Percentiles rank a stretch among this genome's conserved stretches.
Conservation (phyloP, 768 basidiomycete genomes). For the Termitomyces heimii region DNA sequence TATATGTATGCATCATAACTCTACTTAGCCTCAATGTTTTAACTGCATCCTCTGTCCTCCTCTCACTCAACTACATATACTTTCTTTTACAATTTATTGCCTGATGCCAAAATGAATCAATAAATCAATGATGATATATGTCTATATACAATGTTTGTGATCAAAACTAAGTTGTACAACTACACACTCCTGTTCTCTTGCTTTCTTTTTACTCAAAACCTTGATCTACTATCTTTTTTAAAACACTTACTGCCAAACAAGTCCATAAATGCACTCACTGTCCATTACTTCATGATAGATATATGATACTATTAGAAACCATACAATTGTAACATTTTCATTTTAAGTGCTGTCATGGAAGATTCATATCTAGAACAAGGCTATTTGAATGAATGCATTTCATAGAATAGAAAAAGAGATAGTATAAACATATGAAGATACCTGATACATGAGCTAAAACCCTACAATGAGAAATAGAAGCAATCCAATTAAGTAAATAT, state of each 20-base stretch:
- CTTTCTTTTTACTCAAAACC: too few species aligned
- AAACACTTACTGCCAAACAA: too few species aligned
- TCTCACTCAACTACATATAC: background rate
- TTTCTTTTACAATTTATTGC: background rate
- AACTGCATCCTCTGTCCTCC: too few species aligned
- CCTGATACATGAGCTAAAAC: background rate
- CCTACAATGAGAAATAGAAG: background rate
- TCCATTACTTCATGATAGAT: background rate
- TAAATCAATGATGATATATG: background rate
- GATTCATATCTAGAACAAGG: background rate
- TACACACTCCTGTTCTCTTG: background rate
- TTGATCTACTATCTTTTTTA: background rate
- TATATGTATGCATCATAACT: background rate
- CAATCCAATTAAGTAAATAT: background rate
- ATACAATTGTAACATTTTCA: background rate
- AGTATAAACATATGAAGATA: background rate
- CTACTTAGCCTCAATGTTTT: background rate
- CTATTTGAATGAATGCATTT: background rate
- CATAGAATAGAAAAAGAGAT: background rate
- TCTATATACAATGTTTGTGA: background rate
- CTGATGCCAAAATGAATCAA: background rate
- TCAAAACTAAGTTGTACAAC: too few species aligned
- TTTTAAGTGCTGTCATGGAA: background rate
- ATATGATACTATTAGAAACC: background rate
- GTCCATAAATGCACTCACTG: background rate